Percentiles rank a stretch among this genome's conserved stretches.
phyloP scores from a whole-genome alignment of 2,329 filamentous ascomycete genomes.

The Cytospora piceicola region DNA sequence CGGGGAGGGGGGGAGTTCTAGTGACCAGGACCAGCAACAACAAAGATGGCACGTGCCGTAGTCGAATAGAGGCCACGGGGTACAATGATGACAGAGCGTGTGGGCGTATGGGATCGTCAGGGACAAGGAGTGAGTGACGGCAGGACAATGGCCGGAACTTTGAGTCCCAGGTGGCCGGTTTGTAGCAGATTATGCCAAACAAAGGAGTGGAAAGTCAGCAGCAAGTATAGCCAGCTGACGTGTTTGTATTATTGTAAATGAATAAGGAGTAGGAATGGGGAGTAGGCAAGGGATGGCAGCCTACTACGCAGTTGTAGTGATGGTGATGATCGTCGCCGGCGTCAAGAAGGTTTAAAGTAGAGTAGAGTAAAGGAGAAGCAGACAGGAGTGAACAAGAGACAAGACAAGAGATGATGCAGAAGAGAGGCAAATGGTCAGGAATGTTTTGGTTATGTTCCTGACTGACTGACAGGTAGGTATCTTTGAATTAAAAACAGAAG shows the following conservation, averaged over 20 bases:
- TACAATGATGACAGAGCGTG: slow-evolving; percentile 20
- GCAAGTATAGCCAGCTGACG: slow-evolving; percentile 26
- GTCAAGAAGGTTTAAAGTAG: slow-evolving; percentile 14
- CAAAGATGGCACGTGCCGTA: slow-evolving; percentile 28
- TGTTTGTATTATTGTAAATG: slow-evolving; percentile 19
- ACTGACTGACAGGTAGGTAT: slow-evolving; percentile 12
- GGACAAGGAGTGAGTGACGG: slow-evolving; percentile 11
- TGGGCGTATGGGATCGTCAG: slow-evolving; percentile 18
- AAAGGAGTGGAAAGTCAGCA: slow-evolving; percentile 28
- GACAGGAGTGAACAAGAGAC: neutral
- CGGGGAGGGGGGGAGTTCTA: slow-evolving; percentile 14
- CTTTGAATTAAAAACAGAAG: neutral
- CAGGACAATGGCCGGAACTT: slow-evolving; percentile 7
- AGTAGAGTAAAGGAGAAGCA: neutral
- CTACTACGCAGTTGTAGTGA: neutral
- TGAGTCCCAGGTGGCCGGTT: slow-evolving; percentile 18
- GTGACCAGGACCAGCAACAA: slow-evolving; percentile 27
- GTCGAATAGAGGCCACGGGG: slow-evolving; percentile 21
- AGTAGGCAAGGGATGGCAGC: neutral
- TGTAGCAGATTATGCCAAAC: slow-evolving; percentile 19
- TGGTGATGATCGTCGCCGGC: slow-evolving; percentile 13
- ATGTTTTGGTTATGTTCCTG: neutral
- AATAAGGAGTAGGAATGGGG: neutral
- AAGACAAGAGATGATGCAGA: slow-evolving; percentile 3
- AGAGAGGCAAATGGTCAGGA: neutral